phyloP scores from a whole-genome alignment of 2,329 filamentous ascomycete genomes.

The Pseudogymnoascus sp. region DNA sequence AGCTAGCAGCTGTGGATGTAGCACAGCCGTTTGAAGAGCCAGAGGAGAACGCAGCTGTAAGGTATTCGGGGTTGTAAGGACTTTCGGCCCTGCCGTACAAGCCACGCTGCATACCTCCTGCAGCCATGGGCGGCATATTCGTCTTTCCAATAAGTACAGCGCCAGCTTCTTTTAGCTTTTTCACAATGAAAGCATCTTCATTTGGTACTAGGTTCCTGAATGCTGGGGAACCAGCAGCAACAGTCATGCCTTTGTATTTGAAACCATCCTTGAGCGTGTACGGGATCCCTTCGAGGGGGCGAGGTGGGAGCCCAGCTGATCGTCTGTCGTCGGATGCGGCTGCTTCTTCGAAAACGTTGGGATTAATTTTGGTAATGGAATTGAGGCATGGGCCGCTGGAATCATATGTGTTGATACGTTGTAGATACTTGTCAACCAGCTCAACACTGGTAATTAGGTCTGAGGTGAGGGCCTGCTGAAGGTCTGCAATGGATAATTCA shows the following conservation, averaged over 20 bases:
- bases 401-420: constrained; percentile 42
- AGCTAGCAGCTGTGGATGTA: constrained; percentile 41
- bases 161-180: constrained; percentile 40
- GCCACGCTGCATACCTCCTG: constrained; percentile 51
- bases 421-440: constrained; percentile 39
- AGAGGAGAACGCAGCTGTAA: constrained; percentile 48
- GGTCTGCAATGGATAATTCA: constrained; percentile 41
- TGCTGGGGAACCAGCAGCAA: constrained; percentile 47
- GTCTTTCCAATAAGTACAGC: constrained; percentile 47
- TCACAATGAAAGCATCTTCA: constrained; percentile 45
- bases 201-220: constrained; percentile 43
- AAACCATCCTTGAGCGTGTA: constrained; percentile 53
- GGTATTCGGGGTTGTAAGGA: constrained; percentile 47
- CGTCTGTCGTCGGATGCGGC: constrained; percentile 39
- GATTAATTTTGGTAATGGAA: constrained; percentile 42
- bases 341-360: constrained; percentile 39
- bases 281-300: constrained; percentile 48
- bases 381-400: constrained; percentile 35
- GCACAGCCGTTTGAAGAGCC: constrained; percentile 52
- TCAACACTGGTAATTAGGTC: constrained; percentile 38
- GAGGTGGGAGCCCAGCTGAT: constrained; percentile 29
- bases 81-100: constrained; percentile 49
- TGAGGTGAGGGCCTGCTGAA: constrained; percentile 35
- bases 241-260: constrained; percentile 45
- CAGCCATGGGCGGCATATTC: constrained; percentile 55